Conservation (phyloP, 2,329 filamentous ascomycete genomes). For the Periglandula ipomoeae region DNA sequence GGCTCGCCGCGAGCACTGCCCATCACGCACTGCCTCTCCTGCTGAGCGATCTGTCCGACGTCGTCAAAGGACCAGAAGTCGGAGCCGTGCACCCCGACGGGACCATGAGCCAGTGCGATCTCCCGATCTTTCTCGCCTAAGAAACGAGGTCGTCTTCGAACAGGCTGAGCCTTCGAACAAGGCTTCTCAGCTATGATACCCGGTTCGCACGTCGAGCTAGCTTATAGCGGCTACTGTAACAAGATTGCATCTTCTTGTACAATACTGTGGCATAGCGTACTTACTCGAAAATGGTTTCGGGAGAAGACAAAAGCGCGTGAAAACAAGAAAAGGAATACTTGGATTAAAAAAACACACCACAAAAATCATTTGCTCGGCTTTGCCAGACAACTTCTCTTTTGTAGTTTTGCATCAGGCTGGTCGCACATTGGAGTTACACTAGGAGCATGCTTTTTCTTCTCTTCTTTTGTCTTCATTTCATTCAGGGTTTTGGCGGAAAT, state of each 20-base stretch:
- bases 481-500: background rate
- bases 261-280: background rate
- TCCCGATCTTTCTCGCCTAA: slow-evolving; percentile 23
- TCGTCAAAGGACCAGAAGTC: slow-evolving; percentile 29
- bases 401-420: background rate
- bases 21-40: slow-evolving; percentile 28
- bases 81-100: slow-evolving; percentile 24
- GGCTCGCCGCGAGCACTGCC: slow-evolving; percentile 34
- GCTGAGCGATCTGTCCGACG: slow-evolving; percentile 24
- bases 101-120: slow-evolving; percentile 21
- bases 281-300: background rate
- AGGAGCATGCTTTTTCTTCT: background rate
- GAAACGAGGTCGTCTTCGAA: slow-evolving; percentile 24
- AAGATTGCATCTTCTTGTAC: slow-evolving; percentile 5
- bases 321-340: too few relatives aligned
- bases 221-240: background rate
- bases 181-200: background rate
- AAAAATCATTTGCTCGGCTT: too few relatives aligned
- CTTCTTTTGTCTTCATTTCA: background rate
- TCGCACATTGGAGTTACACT: background rate
- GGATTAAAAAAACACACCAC: background rate
- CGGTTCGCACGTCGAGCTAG: background rate
- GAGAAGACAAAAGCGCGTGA: background rate
- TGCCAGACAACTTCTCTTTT: too few relatives aligned
- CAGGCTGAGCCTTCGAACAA: slow-evolving; percentile 5